A percentile compares a stretch with the other conserved stretches of the same genome.
Conservation (phyloP, 768 basidiomycete species). For the Amyloporia xantha region DNA sequence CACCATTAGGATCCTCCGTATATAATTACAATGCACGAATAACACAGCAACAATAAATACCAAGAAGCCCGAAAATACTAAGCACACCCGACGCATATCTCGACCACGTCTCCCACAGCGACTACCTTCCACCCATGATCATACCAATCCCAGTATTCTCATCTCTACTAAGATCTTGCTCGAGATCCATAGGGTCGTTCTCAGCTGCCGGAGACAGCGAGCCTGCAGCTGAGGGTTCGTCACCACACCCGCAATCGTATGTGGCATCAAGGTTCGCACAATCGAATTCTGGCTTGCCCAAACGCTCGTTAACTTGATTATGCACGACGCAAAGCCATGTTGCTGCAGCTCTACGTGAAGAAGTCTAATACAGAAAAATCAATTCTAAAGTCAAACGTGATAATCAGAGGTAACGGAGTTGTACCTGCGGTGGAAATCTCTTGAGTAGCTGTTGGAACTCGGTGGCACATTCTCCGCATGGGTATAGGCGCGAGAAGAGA, state of each 20-base stretch:
- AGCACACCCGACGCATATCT: no score
- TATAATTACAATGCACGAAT: no score
- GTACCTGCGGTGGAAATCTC: constrained; percentile 81
- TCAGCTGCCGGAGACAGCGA: constrained; percentile 11
- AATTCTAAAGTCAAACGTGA: no score
- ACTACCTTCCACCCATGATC: constrained; percentile 50
- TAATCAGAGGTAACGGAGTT: not conserved
- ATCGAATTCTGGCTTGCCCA: constrained; percentile 81
- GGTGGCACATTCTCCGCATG: constrained; percentile 91
- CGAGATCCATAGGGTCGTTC: constrained; percentile 40
- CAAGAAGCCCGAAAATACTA: no score
- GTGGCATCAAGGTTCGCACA: constrained; percentile 81
- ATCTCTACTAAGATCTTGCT: constrained; percentile 43
- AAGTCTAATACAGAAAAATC: constrained; percentile 56
- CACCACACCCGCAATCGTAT: constrained; percentile 96
- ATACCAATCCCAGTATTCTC: constrained; percentile 52
- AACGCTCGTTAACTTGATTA: constrained; percentile 81
- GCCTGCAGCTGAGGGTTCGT: constrained; percentile 39
- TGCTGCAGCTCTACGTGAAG: constrained; percentile 75
- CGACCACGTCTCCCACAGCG: no score
- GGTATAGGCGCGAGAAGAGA: constrained; percentile 83
- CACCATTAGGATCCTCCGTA: no score
- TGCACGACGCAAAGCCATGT: constrained; percentile 89
- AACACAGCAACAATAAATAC: no score
- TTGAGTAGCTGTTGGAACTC: constrained; percentile 85